Base-by-base conservation (phyloP, 305 asterid species). In the Rubia peregrina region DNA sequence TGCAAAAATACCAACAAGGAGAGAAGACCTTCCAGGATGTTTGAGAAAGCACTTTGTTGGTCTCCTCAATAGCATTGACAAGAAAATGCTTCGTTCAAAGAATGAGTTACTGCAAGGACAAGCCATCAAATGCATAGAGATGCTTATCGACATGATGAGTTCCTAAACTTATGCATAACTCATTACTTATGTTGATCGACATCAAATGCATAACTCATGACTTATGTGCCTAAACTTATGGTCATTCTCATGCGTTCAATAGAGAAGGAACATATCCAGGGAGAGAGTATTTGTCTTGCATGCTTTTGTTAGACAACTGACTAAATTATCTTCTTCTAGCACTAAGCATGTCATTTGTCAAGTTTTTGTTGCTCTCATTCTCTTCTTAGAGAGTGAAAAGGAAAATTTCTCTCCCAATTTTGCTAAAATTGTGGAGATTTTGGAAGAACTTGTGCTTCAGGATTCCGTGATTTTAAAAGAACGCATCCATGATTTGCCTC, bases 231-330 rank as follows among this genome's bases (percentile, higher is more conserved):
- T 57, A 94, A 91, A 82, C 85, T 94, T 61, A 94, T 94, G 99
- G 99, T 94, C 78, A 93, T 94, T 84, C 97, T 93, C 83, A 94
- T 91, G 97, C 96, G 88, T 85, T 85, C 89, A 71, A 89, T 91
- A 71, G 84, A 85, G 71, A 91, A 89, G 81, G 96, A 88, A 77
- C 79, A 84, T 85, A 96, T 94, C 79, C 96, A 79, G 82, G 83
- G 83, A 24, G 96, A 88, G 71, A 92, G 96, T 74, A 90, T 94
- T 61, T 80, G 89, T 89, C 70, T 85, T 94, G 86, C 97, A 88
- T 80, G 77, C 83, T 73, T 94, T 94, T 84, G 79, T 94, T 67
- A 89, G 87, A 87, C 90, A 86, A 81, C 84, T 94, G 56, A 89
- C 91, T 38, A 77, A 79, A 74, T 78, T 88, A 76, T 91, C 98